A percentile compares a stretch with the other conserved stretches of the same genome.
phyloP scores from a whole-genome alignment of 441 rosid genomes.

The Melastoma candidum region DNA sequence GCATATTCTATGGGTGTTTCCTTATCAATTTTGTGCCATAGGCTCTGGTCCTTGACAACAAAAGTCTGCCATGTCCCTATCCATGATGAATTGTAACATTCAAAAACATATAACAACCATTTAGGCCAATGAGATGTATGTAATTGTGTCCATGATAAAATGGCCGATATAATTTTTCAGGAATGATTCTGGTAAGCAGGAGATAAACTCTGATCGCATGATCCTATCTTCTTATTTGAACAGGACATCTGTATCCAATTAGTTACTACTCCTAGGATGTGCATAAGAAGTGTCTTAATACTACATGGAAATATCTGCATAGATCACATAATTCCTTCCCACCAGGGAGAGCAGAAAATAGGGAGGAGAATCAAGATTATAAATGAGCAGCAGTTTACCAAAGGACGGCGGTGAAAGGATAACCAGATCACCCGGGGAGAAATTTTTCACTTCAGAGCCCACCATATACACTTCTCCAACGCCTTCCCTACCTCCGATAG shows the following conservation, averaged over 20 bases:
- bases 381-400: constrained; percentile 26
- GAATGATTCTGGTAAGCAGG: no score
- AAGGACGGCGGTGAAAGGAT: constrained; percentile 83
- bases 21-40: constrained; percentile 81
- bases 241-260: no score
- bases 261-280: no score
- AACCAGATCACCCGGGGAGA: constrained; percentile 79
- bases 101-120: not conserved
- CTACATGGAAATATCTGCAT: no score
- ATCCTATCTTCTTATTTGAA: no score
- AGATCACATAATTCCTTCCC: no score
- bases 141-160: not conserved
- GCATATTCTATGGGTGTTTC: constrained; percentile 75
- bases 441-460: constrained; percentile 53
- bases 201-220: no score
- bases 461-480: constrained; percentile 73
- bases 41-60: constrained; percentile 64
- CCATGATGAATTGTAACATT: constrained; percentile 7
- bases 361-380: not conserved
- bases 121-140: no score
- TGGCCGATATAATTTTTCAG: no score
- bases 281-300: no score
- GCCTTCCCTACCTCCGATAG: constrained; percentile 90
- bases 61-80: constrained; percentile 86
- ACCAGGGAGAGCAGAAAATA: not conserved